Conservation (phyloP, 2,329 filamentous ascomycete species). For the Aureobasidium pullulans region DNA sequence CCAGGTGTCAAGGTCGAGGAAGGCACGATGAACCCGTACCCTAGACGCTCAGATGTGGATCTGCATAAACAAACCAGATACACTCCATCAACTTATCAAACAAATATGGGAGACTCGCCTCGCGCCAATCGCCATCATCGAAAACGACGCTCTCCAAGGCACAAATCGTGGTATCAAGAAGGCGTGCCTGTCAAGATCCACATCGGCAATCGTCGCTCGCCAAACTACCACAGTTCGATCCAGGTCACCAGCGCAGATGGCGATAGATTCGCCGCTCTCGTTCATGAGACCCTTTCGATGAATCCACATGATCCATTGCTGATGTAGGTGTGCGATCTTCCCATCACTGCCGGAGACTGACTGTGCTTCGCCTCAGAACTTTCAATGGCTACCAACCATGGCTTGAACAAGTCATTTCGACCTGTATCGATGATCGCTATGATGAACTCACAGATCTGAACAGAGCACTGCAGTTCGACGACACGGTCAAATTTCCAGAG, state of each 20-base stretch:
- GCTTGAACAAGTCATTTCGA: conserved; percentile 27
- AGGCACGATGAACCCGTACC: conserved; percentile 7
- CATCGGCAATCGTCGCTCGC: conserved; percentile 24
- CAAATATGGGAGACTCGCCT: conserved; percentile 8
- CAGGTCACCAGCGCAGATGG: conserved; percentile 23
- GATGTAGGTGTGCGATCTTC: conserved; percentile 16
- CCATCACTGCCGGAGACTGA: neutral
- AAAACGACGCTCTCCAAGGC: conserved; percentile 17
- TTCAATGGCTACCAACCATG: conserved; percentile 29
- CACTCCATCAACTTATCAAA: neutral
- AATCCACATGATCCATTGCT: conserved; percentile 28
- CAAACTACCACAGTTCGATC: conserved; percentile 24
- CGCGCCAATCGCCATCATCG: conserved; percentile 1
- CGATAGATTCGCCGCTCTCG: conserved; percentile 23
- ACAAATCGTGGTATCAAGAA: conserved; percentile 20
- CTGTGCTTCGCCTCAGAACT: conserved; percentile 12
- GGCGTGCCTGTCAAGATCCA: conserved; percentile 23
- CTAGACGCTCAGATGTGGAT: conserved; percentile 6
- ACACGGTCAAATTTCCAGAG: conserved; percentile 30
- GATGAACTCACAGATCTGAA: conserved; percentile 27
- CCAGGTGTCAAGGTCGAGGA: neutral
- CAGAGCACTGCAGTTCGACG: conserved; percentile 28
- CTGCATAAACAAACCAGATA: neutral
- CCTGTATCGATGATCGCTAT: conserved; percentile 29
- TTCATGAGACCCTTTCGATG: conserved; percentile 25